Evolutionary conservation across 768 basidiomycete species (phyloP), one percentile per base, ranked within the genome.

Genomic region (Stropharia rugosoannulata): DNA sequence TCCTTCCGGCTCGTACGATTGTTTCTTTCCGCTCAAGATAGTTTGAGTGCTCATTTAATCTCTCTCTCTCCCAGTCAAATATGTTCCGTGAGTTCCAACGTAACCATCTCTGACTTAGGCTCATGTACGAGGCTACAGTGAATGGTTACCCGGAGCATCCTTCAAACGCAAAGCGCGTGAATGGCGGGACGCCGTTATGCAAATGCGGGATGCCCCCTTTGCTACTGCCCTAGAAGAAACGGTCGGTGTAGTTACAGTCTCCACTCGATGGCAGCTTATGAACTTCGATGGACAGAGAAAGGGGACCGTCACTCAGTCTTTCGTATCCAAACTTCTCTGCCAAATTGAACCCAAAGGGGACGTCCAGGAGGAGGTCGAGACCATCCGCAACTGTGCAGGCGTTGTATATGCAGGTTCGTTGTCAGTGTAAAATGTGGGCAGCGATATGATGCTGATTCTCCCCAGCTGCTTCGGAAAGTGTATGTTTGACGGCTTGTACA

Each of bases 131-230:
- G 35, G 32, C 27, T 41, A 5, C 37, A 76, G 75, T n/a, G 71
- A 64, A 49, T 83, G 82, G 80, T 49, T 80, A 2, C 81, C 81
- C 35, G 78, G 80, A 0, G 78, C 80, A 3, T 73, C 75, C 7
- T 83, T 83, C 62, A 72, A 81, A 55, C 71, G 71, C 18, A 78
- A 79, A 61, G 81, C 80, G 11, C 70, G 70, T n/a, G 66, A 75
- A 51, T 82, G 82, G 80, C 77, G 75, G 43, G 66, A 65, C 32
- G 75, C 75, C 35, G 75, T 80, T 10, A 66, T 73, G 40, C 75
- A 77, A 52, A 82, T 83, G 81, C 73, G 73, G 39, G 73, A 82
- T 55, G 70, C 68, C 3, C 76, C 76, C 0, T 78, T 76, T 55
- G 63, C 64, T 18, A 66, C 70, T 19, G 75, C 75, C 1, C 65